Percentiles rank a stretch among this genome's conserved stretches.
These are phyloP conservation scores for Apiotrichum gamsii DNA, from an alignment of 1,284 basidiomycete species.

Conservation along the genomic window DNA sequence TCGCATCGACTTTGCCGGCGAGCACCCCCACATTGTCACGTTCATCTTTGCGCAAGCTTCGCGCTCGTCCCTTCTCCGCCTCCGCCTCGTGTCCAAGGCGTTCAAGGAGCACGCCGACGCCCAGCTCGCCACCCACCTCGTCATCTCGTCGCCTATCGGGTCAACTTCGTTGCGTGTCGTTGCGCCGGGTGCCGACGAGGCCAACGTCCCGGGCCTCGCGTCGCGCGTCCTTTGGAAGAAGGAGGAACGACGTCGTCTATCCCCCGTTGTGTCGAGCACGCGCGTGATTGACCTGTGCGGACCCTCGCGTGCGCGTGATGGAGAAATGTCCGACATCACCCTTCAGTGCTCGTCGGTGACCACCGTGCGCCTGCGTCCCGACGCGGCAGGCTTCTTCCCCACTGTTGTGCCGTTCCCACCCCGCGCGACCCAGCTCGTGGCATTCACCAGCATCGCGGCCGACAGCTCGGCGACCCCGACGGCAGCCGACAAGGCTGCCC, in stretches of 20 bases:
- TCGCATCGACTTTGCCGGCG: neutral
- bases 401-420: constrained; percentile 3
- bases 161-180: neutral
- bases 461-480: neutral
- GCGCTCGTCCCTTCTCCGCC: constrained; percentile 4
- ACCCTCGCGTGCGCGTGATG: neutral
- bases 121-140: constrained; percentile 9
- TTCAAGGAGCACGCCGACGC: constrained; percentile 11
- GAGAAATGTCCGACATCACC: neutral
- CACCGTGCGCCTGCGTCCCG: constrained; percentile 7
- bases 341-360: neutral
- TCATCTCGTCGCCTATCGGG: neutral
- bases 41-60: constrained; percentile 6
- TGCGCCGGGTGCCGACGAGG: neutral
- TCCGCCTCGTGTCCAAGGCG: constrained; percentile 4
- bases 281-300: constrained; percentile 11
- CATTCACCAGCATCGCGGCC: constrained; percentile 12
- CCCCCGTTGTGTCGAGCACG: constrained; percentile 4
- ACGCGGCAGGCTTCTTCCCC: constrained; percentile 4
- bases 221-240: neutral
- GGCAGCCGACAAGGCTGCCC: neutral
- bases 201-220: constrained; percentile 3
- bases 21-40: constrained; percentile 13
- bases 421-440: constrained; percentile 3
- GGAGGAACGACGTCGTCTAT: neutral